Conservation (phyloP, 1,284 basidiomycete species). For the Heimioporus retisporus region DNA sequence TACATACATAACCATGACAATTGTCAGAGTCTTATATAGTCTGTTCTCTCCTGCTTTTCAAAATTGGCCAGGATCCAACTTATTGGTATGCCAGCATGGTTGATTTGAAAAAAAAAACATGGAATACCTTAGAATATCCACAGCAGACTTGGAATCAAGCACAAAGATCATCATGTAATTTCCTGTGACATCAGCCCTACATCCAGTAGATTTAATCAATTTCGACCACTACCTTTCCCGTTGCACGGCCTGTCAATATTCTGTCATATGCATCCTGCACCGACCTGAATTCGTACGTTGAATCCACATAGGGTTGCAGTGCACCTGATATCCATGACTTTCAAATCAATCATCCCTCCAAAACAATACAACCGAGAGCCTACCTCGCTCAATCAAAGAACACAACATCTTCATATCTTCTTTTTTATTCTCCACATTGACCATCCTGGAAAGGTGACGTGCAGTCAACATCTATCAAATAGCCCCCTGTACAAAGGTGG, state of each 20-base stretch:
- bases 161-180: too few relatives aligned
- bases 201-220: constrained; percentile 46
- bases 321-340: constrained; percentile 48
- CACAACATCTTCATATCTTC: constrained; percentile 25
- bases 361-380: constrained; percentile 11
- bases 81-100: too few relatives aligned
- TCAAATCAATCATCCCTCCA: not conserved
- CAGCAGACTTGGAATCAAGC: too few relatives aligned
- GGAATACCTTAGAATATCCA: too few relatives aligned
- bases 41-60: too few relatives aligned
- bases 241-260: constrained; percentile 63
- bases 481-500: not conserved
- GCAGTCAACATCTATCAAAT: not conserved
- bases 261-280: constrained; percentile 68
- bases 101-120: too few relatives aligned
- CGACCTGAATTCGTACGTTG: constrained; percentile 66
- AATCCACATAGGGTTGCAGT: constrained; percentile 70
- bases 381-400: constrained; percentile 33
- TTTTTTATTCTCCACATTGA: constrained; percentile 17
- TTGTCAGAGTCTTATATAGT: too few relatives aligned
- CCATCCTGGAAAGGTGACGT: constrained; percentile 8
- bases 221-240: constrained; percentile 71
- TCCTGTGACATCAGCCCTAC: not conserved
- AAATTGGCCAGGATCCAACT: too few relatives aligned
- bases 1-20: too few relatives aligned